Evolutionary conservation across 2,329 filamentous ascomycete species (phyloP), one percentile per base, ranked within the genome.

Genomic region (Dothistroma pini): DNA sequence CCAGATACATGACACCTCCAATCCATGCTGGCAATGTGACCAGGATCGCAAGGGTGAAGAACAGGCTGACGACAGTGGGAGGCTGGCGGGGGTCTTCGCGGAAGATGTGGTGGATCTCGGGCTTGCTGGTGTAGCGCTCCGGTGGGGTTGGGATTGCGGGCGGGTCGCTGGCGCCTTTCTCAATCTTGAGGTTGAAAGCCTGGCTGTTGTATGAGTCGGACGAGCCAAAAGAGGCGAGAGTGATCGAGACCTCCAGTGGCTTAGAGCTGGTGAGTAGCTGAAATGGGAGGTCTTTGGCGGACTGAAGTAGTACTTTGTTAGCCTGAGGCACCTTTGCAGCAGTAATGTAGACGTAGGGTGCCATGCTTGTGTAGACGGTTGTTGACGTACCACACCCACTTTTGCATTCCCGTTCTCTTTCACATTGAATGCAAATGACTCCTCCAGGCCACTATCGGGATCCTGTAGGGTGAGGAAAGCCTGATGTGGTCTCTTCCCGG

Each of bases 81-180:
- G 93, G 92, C 76, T 86, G 96, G 76, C 84, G 85, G 50, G 92
- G 86, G 70, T 93, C 91, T 14, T 82, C 77, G 66, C 86, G 87
- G 86, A 97, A 99, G 70, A 89, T 90, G 80, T 99, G 95, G 79
- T 91, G 85, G 74, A 99, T 97, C 77, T 96, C 89, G 10, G 86
- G 80, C 67, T 87, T 85, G 79, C 91, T 90, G 73, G 89, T 89
- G 77, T 96, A 97, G 77, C 93, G 89, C 66, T 93, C 77, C 10
- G 90, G 86, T 68, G 85, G 80, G 69, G 90, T 84, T 70, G 86
- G 84, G 59, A 81, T 77, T 21, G 86, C 81, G 16, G 85, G 74
- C 1, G 89, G 82, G 3, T 80, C 77, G 70, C 82, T 84, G 56
- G 86, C 75, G 72, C 93, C 88, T 58, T 81, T 81, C 65, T 83